phyloP scores from a whole-genome alignment of 352 stramenopile genomes.

The Pythium oligandrum region DNA sequence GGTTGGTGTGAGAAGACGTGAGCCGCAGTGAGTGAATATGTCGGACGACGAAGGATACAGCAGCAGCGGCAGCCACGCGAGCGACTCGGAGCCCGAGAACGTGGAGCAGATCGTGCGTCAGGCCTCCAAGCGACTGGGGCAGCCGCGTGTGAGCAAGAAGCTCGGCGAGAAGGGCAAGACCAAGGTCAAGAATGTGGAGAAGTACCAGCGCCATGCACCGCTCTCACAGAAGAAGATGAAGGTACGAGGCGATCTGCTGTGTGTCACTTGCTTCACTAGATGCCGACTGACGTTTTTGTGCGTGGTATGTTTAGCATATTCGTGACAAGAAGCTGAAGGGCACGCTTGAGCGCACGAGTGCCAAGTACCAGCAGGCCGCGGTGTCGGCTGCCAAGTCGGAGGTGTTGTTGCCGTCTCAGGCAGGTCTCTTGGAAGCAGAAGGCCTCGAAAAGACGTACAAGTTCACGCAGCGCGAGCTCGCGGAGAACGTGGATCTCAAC shows the following conservation, averaged over 20 bases:
- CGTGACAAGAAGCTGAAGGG: constrained; percentile 88
- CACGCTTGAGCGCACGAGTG: constrained; percentile 54
- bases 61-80: constrained; percentile 23
- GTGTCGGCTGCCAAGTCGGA: constrained; percentile 86
- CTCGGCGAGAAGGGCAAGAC: constrained; percentile 7
- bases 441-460: constrained; percentile 96
- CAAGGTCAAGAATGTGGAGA: constrained; percentile 64
- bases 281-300: no score
- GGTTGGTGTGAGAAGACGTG: no score
- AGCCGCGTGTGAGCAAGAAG: constrained; percentile 22
- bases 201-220: constrained; percentile 62
- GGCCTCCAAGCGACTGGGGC: constrained; percentile 54
- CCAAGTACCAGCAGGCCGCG: constrained; percentile 84
- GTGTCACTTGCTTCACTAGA: no score
- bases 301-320: constrained; percentile 30
- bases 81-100: constrained; percentile 58
- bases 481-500: constrained; percentile 89
- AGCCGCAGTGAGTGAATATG: constrained; percentile 10
- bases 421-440: constrained; percentile 90
- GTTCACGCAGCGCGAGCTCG: constrained; percentile 90
- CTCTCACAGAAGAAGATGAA: constrained; percentile 59
- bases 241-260: constrained; percentile 4
- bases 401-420: constrained; percentile 86
- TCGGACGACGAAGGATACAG: constrained; percentile 38
- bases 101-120: constrained; percentile 48